A percentile compares a stretch with the other conserved stretches of the same genome.
Conservation (phyloP, 345 rosid genomes). For the Citrus inodora region DNA sequence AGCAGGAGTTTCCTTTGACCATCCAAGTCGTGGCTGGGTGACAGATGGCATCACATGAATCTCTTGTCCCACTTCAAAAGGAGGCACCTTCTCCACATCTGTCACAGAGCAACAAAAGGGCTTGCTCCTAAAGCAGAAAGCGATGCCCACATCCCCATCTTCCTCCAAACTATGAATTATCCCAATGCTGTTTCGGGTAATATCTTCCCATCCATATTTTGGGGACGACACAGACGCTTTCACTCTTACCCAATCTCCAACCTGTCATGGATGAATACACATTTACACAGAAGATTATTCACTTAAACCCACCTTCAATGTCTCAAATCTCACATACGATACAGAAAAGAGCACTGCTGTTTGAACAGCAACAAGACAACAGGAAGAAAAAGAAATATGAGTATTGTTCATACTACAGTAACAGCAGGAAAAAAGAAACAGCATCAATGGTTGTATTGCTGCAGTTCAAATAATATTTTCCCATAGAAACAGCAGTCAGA, state of each 20-base stretch:
- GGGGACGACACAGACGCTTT: constrained; percentile 96
- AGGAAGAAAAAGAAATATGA: no score
- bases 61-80: constrained; percentile 89
- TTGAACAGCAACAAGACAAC: no score
- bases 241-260: constrained; percentile 96
- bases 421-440: no score
- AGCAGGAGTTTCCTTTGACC: constrained; percentile 96
- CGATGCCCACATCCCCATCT: constrained; percentile 91
- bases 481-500: background rate
- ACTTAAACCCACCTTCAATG: background rate
- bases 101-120: constrained; percentile 89
- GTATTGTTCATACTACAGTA: no score
- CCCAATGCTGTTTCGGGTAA: constrained; percentile 76
- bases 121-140: constrained; percentile 92
- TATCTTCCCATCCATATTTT: constrained; percentile 96
- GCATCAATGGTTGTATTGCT: no score
- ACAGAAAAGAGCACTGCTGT: background rate
- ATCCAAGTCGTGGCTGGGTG: constrained; percentile 89
- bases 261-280: constrained; percentile 43
- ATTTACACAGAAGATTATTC: constrained; percentile 7
- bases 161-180: constrained; percentile 92
- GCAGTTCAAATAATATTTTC: no score
- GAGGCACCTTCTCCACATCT: constrained; percentile 83
- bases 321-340: constrained; percentile 1
- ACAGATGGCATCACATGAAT: constrained; percentile 75